Evolutionary conservation across 1,284 basidiomycete species (phyloP).

Genomic region (Coniferiporia sulphurascens): DNA sequence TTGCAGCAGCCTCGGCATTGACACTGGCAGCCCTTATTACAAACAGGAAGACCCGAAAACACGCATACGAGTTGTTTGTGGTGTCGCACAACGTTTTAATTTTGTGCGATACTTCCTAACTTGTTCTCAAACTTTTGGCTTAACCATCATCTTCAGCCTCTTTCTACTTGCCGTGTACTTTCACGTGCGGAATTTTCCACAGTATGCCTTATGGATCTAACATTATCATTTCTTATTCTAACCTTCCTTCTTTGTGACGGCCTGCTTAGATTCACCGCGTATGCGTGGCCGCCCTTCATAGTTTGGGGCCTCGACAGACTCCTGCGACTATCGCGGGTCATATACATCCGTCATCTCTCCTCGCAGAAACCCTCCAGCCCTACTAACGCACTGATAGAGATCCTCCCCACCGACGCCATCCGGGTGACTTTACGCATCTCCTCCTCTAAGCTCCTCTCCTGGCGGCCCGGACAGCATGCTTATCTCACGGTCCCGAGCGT

Average conservation of each 20-base stretch:
- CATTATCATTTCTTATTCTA: background rate
- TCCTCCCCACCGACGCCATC: constrained; percentile 37
- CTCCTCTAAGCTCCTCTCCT: constrained; percentile 25
- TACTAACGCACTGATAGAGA: constrained; percentile 31
- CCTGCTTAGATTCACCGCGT: constrained; percentile 27
- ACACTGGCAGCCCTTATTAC: constrained; percentile 36
- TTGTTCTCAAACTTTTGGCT: background rate
- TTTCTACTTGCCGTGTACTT: constrained; percentile 30
- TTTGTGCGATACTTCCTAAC: constrained; percentile 23
- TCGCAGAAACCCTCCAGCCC: background rate
- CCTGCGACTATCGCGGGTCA: constrained; percentile 31
- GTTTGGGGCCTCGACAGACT: constrained; percentile 44
- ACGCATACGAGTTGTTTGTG: constrained; percentile 44
- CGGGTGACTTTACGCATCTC: constrained; percentile 32
- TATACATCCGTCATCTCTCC: background rate
- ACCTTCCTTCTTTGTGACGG: background rate
- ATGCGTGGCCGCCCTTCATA: constrained; percentile 36
- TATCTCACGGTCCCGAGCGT: constrained; percentile 36
- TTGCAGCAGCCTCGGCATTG: constrained; percentile 32
- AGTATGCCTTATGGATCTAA: background rate
- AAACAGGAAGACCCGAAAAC: constrained; percentile 34
- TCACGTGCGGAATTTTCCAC: constrained; percentile 19
- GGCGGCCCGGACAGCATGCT: constrained; percentile 46
- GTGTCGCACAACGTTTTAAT: constrained; percentile 39
- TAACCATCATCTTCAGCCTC: constrained; percentile 21